A percentile compares a stretch with the other conserved stretches of the same genome.
phyloP scores from a whole-genome alignment of 495 filamentous ascomycete species.

The Aspergillus sclerotiicarbonarius region DNA sequence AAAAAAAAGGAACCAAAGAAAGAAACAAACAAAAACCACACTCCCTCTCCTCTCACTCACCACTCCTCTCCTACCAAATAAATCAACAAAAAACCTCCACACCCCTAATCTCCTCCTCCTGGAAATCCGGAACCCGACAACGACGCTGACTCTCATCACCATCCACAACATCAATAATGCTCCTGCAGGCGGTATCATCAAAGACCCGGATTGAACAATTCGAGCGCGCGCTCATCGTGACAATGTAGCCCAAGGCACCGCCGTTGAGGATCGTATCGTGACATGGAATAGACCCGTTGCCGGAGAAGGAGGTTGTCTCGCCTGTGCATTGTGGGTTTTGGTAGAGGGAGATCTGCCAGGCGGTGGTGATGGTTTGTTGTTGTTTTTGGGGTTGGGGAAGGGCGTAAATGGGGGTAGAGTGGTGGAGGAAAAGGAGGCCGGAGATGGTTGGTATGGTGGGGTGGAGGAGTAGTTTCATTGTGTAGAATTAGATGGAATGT shows the following conservation, averaged over 20 bases:
- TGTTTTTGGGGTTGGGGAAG: background rate
- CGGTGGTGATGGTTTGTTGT: background rate
- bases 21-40: background rate
- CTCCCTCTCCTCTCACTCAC: background rate
- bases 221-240: background rate
- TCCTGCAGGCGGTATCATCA: background rate
- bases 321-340: constrained; percentile 13
- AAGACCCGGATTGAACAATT: background rate
- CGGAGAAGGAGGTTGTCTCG: constrained; percentile 14
- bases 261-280: constrained; percentile 11
- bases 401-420: background rate
- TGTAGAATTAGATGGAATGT: background rate
- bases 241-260: constrained; percentile 12
- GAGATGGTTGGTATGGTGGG: background rate
- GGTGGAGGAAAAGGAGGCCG: constrained; percentile 8
- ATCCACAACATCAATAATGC: background rate
- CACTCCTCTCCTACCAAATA: background rate
- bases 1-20: background rate
- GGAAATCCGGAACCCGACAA: background rate
- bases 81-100: constrained; percentile 7
- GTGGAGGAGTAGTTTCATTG: background rate
- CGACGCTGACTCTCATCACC: background rate
- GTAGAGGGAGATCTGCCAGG: constrained; percentile 13
- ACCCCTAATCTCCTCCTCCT: background rate
- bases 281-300: constrained; percentile 6